Percentiles rank a stretch among this genome's conserved stretches.
These are phyloP conservation scores for Aspergillus neotritici DNA, from an alignment of 2,329 filamentous ascomycete genomes.

Conservation along the genomic window DNA sequence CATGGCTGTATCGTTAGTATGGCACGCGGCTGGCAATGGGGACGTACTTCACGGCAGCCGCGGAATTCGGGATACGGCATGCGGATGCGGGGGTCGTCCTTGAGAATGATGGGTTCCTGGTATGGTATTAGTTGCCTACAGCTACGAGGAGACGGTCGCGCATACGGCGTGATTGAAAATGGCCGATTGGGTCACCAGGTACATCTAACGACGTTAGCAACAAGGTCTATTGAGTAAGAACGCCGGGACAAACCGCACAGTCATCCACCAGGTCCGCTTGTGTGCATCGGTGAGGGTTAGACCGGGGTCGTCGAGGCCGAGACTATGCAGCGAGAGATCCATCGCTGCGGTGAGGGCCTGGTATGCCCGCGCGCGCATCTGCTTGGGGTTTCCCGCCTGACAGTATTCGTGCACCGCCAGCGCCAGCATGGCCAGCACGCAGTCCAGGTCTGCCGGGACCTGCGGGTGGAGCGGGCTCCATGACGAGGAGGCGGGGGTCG, in stretches of 20 bases:
- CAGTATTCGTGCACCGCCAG: slow-evolving; percentile 21
- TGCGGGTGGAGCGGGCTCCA: slow-evolving; percentile 7
- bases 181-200: slow-evolving; percentile 16
- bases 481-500: neutral
- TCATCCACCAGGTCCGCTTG: slow-evolving; percentile 23
- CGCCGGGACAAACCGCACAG: slow-evolving; percentile 10
- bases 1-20: slow-evolving; percentile 15
- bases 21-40: neutral
- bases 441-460: slow-evolving; percentile 12
- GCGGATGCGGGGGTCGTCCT: slow-evolving; percentile 18
- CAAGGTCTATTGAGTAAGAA: neutral
- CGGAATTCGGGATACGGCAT: slow-evolving; percentile 19
- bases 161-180: slow-evolving; percentile 15
- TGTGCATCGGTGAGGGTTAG: slow-evolving; percentile 19
- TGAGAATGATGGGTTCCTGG: slow-evolving; percentile 17
- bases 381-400: slow-evolving; percentile 18
- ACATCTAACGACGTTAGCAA: slow-evolving; percentile 10
- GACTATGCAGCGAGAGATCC: slow-evolving; percentile 19
- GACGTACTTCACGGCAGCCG: slow-evolving; percentile 15
- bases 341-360: slow-evolving; percentile 23
- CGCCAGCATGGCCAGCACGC: slow-evolving; percentile 17
- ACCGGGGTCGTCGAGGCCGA: slow-evolving; percentile 3
- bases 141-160: neutral
- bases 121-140: neutral
- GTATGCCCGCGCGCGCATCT: slow-evolving; percentile 21